These are phyloP conservation scores for Fraxinus floribunda DNA, from an alignment of 305 asterid genomes.

Conservation along the genomic window DNA sequence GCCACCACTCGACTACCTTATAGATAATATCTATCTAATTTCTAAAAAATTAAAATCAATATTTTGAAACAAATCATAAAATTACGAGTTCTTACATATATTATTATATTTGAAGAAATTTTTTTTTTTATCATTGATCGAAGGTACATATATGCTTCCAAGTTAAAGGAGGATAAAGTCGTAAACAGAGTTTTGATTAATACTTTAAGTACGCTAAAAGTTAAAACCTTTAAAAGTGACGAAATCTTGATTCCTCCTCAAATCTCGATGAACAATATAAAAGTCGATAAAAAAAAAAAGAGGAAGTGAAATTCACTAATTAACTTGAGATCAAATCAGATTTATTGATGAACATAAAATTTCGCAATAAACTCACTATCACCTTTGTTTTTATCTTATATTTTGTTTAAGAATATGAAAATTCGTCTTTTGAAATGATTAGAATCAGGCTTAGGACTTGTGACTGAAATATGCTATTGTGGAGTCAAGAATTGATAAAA, in stretches of 20 bases:
- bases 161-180: neutral
- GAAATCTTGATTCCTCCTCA: neutral
- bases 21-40: neutral
- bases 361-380: no score
- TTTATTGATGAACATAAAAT: no score
- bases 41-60: neutral
- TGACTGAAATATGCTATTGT: no score
- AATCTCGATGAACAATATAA: neutral
- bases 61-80: neutral
- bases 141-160: neutral
- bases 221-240: neutral
- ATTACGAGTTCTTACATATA: neutral
- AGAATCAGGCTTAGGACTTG: no score
- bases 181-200: neutral
- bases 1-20: neutral
- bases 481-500: no score
- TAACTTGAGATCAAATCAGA: no score
- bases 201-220: neutral
- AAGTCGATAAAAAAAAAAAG: no score
- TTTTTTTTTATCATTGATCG: no score
- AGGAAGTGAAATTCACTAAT: no score
- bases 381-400: no score
- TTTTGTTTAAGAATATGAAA: no score
- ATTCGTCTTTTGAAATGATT: no score
- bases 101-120: neutral